Conservation (phyloP, 2,329 filamentous ascomycete genomes). For the Epicoccum sorghinum region DNA sequence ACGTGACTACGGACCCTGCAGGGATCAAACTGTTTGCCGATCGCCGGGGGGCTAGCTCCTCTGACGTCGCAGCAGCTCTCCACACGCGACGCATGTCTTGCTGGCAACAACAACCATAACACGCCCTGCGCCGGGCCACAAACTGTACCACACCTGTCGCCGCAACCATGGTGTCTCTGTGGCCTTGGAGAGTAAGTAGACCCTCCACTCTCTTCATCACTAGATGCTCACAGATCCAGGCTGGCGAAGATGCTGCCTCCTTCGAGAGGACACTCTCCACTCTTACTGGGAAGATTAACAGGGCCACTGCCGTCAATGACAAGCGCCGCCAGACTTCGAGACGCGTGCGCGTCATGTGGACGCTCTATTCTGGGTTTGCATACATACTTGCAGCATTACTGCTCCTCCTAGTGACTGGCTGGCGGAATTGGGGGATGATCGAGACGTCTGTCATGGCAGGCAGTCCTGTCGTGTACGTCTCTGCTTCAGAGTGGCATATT, state of each 20-base stretch:
- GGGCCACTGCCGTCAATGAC: conserved; percentile 76
- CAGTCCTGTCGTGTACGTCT: conserved; percentile 74
- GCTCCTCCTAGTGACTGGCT: conserved; percentile 82
- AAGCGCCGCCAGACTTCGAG: conserved; percentile 72
- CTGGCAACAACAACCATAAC: conserved; percentile 32
- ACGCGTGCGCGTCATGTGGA: conserved; percentile 83
- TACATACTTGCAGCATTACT: conserved; percentile 89
- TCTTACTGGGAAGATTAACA: conserved; percentile 81
- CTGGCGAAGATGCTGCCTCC: conserved; percentile 80
- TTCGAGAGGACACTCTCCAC: conserved; percentile 91
- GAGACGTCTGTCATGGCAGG: conserved; percentile 82
- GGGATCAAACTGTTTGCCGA: conserved; percentile 7
- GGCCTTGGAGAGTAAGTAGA: conserved; percentile 64
- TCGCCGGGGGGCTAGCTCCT: conserved; percentile 5
- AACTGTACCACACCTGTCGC: conserved; percentile 32
- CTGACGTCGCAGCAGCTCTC: conserved; percentile 27
- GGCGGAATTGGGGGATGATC: conserved; percentile 73
- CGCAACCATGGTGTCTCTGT: conserved; percentile 75
- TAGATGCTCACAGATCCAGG: conserved; percentile 56
- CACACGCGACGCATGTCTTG: conserved; percentile 35
- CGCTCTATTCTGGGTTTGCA: conserved; percentile 86
- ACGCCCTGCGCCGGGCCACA: conserved; percentile 36
- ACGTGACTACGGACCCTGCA: conserved; percentile 4
- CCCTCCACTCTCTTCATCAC: background rate
- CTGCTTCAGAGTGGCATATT: background rate